Evolutionary conservation across 371 early-diverging fungal genomes (phyloP), one percentile per base, ranked within the genome.

Genomic region (Rhizoclosmatium hyalinum): DNA sequence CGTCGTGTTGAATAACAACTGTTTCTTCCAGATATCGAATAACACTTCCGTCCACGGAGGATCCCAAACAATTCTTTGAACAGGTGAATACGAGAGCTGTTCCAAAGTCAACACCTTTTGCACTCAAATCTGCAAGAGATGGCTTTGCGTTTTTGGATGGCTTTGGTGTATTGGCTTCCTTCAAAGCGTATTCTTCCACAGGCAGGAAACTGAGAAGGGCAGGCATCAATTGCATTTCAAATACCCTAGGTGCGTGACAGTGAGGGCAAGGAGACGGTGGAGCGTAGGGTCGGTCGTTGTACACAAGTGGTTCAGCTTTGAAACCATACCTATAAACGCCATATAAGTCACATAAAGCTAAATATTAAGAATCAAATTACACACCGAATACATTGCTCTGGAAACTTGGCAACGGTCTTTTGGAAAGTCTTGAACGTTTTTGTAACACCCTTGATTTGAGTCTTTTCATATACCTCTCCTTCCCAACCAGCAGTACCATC

Each of bases 191-290:
- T 39, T 74, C 57, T 47, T 81, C 81, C 24, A 79, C 81, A 21
- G 72, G 89, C 24, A 96, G 87, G 21, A 92, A 69, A 0, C 90
- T 88, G 47, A 97, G 79, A 17, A 93, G 75, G 67, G 90, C 91
- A 1, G 98, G 97, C 96, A 97, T 96, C 68, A 97, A 76, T 77
- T 97, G 97, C 68, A 91, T 90, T 81, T 97, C 97, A 80, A 94
- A 97, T 5, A 89, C 87, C n/a, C 96, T 88, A n/a, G 83, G 85
- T 2, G 86, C 88, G 2, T 85, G 83, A 74, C 98, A 97, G n/a
- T 79, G 79, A 5, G 77, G 77, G 77, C 97, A 97, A 4, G 47
- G 67, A 3, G 87, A 90, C 42, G 81, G 81, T 2, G 72, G 69
- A 19, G 84, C 77, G 2, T 64, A 72, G 60, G 89, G 90, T 43